Evolutionary conservation across 208 protist genomes (phyloP).

Genomic region (Leishmania guyanensis): DNA sequence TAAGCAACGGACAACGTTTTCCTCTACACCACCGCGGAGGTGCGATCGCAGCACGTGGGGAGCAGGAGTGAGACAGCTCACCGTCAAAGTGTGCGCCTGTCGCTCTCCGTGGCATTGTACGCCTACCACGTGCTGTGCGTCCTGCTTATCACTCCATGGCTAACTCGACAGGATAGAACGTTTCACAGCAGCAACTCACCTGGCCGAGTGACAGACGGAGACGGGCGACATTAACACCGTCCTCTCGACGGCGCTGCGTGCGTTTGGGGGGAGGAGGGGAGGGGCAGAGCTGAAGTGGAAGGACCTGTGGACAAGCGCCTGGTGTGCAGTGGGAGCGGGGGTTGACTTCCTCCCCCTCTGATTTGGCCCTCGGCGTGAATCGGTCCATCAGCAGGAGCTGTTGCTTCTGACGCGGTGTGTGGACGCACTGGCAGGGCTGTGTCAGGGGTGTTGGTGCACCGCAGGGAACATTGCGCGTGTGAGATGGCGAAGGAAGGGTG

Average conservation of each 20-base stretch:
- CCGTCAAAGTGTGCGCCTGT: neutral
- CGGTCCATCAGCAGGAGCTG: slow-evolving; percentile 4
- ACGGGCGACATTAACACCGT: neutral
- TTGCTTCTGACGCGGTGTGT: slow-evolving; percentile 3
- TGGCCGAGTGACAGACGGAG: neutral
- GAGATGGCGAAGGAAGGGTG: neutral
- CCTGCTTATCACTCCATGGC: neutral
- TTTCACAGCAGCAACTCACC: neutral
- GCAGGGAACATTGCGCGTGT: neutral
- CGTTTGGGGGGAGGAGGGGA: no score
- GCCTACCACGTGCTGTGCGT: slow-evolving; percentile 7
- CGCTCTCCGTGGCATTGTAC: slow-evolving; percentile 9
- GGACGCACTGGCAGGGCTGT: slow-evolving; percentile 1
- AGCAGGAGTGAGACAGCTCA: neutral
- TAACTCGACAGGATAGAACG: neutral
- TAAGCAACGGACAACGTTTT: neutral
- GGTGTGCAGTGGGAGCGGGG: neutral
- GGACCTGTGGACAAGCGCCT: neutral
- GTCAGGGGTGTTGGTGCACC: neutral
- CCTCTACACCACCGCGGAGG: neutral
- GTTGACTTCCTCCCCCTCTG: neutral
- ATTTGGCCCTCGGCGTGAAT: neutral
- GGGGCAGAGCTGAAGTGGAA: slow-evolving; percentile 4
- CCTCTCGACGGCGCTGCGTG: no score
- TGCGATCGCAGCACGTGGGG: neutral